Evolutionary conservation across 306 rosid genomes (phyloP), one percentile per base, ranked within the genome.

Genomic region (Quercus parvula): DNA sequence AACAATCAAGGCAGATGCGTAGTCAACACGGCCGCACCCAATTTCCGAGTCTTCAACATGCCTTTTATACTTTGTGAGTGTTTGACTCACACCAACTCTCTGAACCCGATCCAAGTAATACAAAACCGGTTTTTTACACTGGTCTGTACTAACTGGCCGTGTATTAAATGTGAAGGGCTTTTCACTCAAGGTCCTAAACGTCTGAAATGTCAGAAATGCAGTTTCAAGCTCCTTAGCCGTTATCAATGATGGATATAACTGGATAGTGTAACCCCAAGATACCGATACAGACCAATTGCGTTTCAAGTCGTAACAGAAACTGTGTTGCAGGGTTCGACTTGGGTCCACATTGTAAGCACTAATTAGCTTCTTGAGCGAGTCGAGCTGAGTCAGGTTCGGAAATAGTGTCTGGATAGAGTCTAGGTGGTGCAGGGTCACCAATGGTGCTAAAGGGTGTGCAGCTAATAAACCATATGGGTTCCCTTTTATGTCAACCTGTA

Each of bases 381-480:
- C 81, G 1, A 72, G 3, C 9, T 38, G 83, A 9, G 73, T 57
- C 85, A 33, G 61, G 73, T 71, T 79, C 2, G 95, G 95, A 78
- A 89, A 94, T 35, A 94, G 61, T 6, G 94, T 84, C 1, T 76
- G 77, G 38, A 91, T 79, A 35, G 86, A 80, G 75, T 91, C 95
- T 1, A 94, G 78, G 74, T 94, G 98, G 82, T 94, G 98, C 22
- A 94, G 83, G 0, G 98, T 90, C 4, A 91, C 96, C 24, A 94
- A 57, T 3, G 97, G 97, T 18, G 89, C 94, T 30, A 85, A 46
- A 2, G 97, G 97, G 74, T 91, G 98, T 4, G 97, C 86, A 14
- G 97, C 90, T 19, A 94, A 56, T 11, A 91, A 46, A 2, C 97
- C 98, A 7, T 89, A 91, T 0, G 93, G 88, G 63, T 19, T 83